A percentile compares a stretch with the other conserved stretches of the same genome.
phyloP scores from a whole-genome alignment of 371 early-diverging fungal genomes.

The Entomophthora muscae region DNA sequence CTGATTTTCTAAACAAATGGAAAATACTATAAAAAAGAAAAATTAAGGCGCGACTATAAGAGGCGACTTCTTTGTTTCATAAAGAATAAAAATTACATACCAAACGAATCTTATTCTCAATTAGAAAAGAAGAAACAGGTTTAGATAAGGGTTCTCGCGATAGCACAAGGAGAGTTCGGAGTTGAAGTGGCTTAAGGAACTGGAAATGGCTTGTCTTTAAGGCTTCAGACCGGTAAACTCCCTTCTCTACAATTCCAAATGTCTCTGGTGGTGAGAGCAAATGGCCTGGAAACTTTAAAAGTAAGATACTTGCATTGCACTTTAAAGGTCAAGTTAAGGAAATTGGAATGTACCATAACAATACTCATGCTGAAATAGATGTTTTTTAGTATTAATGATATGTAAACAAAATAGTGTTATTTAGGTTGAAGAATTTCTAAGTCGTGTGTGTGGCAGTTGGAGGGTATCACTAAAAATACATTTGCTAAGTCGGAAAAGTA shows the following conservation, averaged over 20 bases:
- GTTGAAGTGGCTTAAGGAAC: slow-evolving; percentile 53
- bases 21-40: too few relatives aligned
- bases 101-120: neutral
- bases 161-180: slow-evolving; percentile 66
- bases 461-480: too few relatives aligned
- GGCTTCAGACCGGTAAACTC: slow-evolving; percentile 67
- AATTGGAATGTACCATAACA: neutral
- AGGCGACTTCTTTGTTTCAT: too few relatives aligned
- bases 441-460: too few relatives aligned
- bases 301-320: neutral
- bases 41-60: too few relatives aligned
- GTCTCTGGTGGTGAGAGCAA: slow-evolving; percentile 49
- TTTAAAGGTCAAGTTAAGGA: neutral
- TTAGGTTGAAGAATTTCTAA: too few relatives aligned
- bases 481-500: too few relatives aligned
- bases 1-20: too few relatives aligned
- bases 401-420: too few relatives aligned
- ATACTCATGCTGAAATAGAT: too few relatives aligned
- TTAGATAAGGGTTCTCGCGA: slow-evolving; percentile 73
- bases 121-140: slow-evolving; percentile 48
- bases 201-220: slow-evolving; percentile 51
- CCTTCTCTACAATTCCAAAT: slow-evolving; percentile 80
- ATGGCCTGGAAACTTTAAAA: neutral
- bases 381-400: too few relatives aligned
- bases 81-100: neutral